phyloP scores from a whole-genome alignment of 305 asterid species.

The Solanum chacoense region DNA sequence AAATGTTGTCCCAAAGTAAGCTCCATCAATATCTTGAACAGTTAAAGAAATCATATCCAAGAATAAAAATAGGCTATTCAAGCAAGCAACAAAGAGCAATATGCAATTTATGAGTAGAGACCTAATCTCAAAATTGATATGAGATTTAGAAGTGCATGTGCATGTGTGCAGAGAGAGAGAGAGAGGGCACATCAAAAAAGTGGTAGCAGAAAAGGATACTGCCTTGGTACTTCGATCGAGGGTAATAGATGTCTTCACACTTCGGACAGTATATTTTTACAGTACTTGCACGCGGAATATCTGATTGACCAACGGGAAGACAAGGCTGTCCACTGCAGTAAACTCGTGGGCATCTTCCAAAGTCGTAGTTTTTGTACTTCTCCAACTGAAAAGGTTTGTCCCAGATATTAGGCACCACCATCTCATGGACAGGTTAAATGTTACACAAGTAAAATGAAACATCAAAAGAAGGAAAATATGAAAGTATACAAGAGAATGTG shows the following conservation, averaged over 20 bases:
- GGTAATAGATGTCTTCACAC: conserved; percentile 83
- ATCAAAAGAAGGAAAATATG: neutral
- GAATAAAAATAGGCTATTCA: neutral
- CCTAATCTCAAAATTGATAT: neutral
- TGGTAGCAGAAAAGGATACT: conserved; percentile 54
- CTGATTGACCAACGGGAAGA: conserved; percentile 95
- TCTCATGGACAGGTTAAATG: neutral
- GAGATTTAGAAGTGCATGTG: neutral
- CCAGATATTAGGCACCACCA: neutral
- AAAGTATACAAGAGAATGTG: neutral
- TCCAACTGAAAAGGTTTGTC: conserved; percentile 44
- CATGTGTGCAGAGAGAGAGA: neutral
- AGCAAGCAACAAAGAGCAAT: neutral
- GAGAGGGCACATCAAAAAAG: neutral
- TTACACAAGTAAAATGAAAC: neutral
- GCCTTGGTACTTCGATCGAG: conserved; percentile 82
- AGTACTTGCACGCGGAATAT: conserved; percentile 74
- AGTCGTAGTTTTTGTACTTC: conserved; percentile 84
- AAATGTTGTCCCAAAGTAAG: conserved; percentile 86
- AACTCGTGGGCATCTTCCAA: conserved; percentile 95
- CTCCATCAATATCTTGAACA: conserved; percentile 67
- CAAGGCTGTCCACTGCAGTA: conserved; percentile 95
- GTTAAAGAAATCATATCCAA: conserved; percentile 30
- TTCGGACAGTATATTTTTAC: conserved; percentile 93
- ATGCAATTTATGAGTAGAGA: no score